Evolutionary conservation across 192 early-diverging fungal genomes (phyloP).

Genomic region (Coemansia sp.): DNA sequence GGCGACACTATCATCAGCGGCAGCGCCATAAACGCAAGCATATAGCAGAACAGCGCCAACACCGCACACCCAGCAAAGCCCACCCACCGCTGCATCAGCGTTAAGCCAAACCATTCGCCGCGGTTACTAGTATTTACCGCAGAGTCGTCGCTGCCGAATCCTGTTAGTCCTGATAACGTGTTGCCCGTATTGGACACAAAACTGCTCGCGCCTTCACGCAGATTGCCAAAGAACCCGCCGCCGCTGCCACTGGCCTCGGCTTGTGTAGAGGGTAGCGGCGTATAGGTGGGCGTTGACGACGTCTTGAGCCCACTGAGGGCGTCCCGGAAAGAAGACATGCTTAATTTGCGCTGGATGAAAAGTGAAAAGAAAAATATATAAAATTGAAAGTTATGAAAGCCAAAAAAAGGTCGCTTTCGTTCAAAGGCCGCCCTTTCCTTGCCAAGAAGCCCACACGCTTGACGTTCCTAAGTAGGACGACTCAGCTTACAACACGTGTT

Average conservation of each 20-base stretch:
- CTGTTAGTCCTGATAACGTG: constrained; percentile 30
- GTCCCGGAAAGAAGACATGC: constrained; percentile 49
- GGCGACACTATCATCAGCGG: constrained; percentile 65
- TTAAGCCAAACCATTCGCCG: constrained; percentile 56
- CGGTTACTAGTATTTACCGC: constrained; percentile 7
- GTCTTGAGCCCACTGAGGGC: constrained; percentile 52
- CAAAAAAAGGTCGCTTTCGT: background rate
- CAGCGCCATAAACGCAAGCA: constrained; percentile 60
- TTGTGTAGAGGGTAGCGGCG: constrained; percentile 29
- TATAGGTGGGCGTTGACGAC: constrained; percentile 40
- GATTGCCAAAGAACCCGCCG: constrained; percentile 40
- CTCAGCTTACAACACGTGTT: background rate
- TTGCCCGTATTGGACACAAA: constrained; percentile 37
- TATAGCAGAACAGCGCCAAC: constrained; percentile 53
- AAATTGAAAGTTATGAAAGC: constrained; percentile 1
- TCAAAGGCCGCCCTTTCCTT: background rate
- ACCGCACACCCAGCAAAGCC: constrained; percentile 52
- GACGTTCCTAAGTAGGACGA: background rate
- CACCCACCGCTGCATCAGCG: constrained; percentile 53
- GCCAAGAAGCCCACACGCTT: background rate
- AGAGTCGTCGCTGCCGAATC: constrained; percentile 16
- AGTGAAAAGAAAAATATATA: background rate
- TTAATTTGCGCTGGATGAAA: background rate
- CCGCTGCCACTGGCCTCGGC: constrained; percentile 15
- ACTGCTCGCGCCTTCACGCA: constrained; percentile 49